phyloP scores from a whole-genome alignment of 768 basidiomycete species.

The Boletus edulis region DNA sequence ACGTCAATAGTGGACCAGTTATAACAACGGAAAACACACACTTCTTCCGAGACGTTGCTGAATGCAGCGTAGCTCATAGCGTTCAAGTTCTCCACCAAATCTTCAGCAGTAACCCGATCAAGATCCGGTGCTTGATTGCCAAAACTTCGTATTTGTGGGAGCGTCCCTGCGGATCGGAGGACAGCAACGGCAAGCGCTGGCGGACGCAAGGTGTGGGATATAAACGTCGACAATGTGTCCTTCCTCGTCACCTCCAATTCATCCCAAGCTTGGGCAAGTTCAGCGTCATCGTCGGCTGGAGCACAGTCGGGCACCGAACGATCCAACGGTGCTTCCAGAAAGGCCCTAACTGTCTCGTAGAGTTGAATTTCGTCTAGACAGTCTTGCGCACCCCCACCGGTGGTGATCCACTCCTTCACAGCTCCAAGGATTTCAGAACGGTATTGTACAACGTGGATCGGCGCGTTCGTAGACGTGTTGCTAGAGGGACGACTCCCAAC shows the following conservation, averaged over 20 bases:
- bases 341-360: slow-evolving; percentile 53
- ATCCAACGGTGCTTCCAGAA: slow-evolving; percentile 56
- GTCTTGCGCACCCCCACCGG: slow-evolving; percentile 78
- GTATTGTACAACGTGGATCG: slow-evolving; percentile 47
- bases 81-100: slow-evolving; percentile 76
- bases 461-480: slow-evolving; percentile 39
- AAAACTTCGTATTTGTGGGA: slow-evolving; percentile 20
- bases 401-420: slow-evolving; percentile 67
- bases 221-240: slow-evolving; percentile 45
- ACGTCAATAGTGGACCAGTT: slow-evolving; percentile 4
- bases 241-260: slow-evolving; percentile 42
- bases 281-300: slow-evolving; percentile 36
- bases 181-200: slow-evolving; percentile 30
- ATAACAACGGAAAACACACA: slow-evolving; percentile 27
- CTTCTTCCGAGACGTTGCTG: slow-evolving; percentile 77
- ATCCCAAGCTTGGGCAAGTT: slow-evolving; percentile 47
- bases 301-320: slow-evolving; percentile 44
- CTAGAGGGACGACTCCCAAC: slow-evolving; percentile 45
- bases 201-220: slow-evolving; percentile 61
- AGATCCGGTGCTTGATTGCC: slow-evolving; percentile 56
- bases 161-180: slow-evolving; percentile 16
- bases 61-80: slow-evolving; percentile 74
- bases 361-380: slow-evolving; percentile 69
- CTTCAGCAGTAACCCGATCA: slow-evolving; percentile 61
- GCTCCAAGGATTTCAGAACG: slow-evolving; percentile 65